Base-by-base conservation (phyloP, 257 asterid species). In the Nicotiana undulata region DNA sequence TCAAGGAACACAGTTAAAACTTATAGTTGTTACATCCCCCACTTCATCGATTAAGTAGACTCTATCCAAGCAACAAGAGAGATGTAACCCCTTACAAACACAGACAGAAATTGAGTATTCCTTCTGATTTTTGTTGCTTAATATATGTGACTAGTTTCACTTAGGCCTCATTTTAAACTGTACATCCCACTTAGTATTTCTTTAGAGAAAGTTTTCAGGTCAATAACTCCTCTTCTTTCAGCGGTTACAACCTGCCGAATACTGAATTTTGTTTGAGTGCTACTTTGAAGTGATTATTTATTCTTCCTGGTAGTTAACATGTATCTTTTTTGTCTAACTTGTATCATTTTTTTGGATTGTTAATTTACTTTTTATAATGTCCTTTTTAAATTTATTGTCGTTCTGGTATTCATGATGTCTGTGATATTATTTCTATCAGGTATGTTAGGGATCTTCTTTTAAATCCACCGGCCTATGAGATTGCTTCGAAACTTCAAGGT, bases 391-490 rank as follows among this genome's bases (percentile, higher is more conserved):
- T 66, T 81, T 52, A 34, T 44, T 83, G 80, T 53, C 60, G 32
- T 83, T 56, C 78, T 40, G 55, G 63, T 83, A 77, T 67, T 59
- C 56, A 82, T 59, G 60, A 49, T 81, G 79, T 68, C 65, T 17
- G 77, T 65, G 66, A 55, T 79, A 63, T 29, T 75, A 46, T 6
- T n/a, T 74, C 68, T 81, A 75, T 70, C 86, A 95, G 99, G 96
- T 95, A 91, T 82, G 82, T 92, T 58, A 94, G 96, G 85, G 97
- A 93, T 83, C 93, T 96, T 75, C 97, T 96, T 83, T 87, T 96
- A 90, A 96, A 96, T 85, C 99, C 99, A 83, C 99, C 99, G 75
- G 88, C 97, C 18, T 92, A 90, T 82, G 98, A 90, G 82, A 90
- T 92, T 84, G 97, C 99, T 64, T 84, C 92, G 70, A 85, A 84